Base-by-base conservation (phyloP, 2,329 filamentous ascomycete genomes). In the Bertia moriformis region DNA sequence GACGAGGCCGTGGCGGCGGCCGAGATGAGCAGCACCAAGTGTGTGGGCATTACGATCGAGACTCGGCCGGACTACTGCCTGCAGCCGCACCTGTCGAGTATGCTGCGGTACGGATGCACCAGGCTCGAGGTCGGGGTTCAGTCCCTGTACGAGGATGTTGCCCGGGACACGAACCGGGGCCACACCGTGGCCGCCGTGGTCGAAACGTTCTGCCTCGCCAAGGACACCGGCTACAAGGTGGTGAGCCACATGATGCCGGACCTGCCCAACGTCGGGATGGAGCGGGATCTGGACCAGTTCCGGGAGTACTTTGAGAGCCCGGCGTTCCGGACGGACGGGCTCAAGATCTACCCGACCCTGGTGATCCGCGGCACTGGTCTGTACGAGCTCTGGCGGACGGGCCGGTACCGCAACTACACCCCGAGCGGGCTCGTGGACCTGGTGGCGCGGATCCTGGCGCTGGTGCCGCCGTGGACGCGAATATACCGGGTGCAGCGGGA, bases 171-270 rank as follows among this genome's bases (percentile, higher is more conserved):
- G 1, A 98, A 98, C 59, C 75, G 91, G 53, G 91, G 91, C 0
- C 91, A 98, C 58, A 98, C 91, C 0, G 91, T 98, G 17, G 86
- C 87, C 4, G 76, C 93, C 1, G 91, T 98, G 1, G 89, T 87
- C 19, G 88, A 98, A 60, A 98, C 91, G 0, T 98, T 98, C 56
- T 93, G 84, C 48, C 69, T 95, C n/a, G 79, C 91, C 45, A 98
- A 98, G 60, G 93, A 98, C 57, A 87, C 93, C 4, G 91, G 91
- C 1, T 98, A 94, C 71, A 98, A 98, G 59, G 91, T 98, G 1
- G 91, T 98, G 45, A 93, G 85, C 48, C 91, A 98, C 62, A 98
- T 98, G 91, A 98, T 98, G 91, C 91, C 91, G 1, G 91, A 98
- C 55, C 63, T 98, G 37, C 91, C 91, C 3, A 98, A 98, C 51